Evolutionary conservation across 371 early-diverging fungal species (phyloP).

Genomic region (Syncephalis plumigaleata): DNA sequence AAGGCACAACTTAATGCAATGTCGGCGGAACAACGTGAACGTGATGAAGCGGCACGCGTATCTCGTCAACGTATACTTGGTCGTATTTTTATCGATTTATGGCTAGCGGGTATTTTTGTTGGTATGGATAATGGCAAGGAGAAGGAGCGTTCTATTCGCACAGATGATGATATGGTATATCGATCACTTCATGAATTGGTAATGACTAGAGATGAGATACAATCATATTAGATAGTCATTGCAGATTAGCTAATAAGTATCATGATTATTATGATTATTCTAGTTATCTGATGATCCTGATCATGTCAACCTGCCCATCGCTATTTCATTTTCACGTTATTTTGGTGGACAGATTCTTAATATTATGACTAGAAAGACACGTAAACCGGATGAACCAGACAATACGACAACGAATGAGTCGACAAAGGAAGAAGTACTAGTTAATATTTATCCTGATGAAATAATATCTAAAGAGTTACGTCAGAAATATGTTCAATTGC

Average conservation of each 20-base stretch:
- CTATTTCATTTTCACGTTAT: slow-evolving; percentile 56
- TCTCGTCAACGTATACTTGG: slow-evolving; percentile 46
- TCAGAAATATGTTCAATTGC: slow-evolving; percentile 26
- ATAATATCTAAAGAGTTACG: slow-evolving; percentile 27
- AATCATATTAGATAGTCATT: neutral
- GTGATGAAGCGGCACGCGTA: slow-evolving; percentile 62
- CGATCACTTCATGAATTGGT: slow-evolving; percentile 16
- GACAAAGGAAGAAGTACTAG: slow-evolving; percentile 9
- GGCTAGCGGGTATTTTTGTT: slow-evolving; percentile 61
- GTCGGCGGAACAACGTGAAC: slow-evolving; percentile 62
- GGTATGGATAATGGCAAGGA: slow-evolving; percentile 44
- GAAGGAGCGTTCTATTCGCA: slow-evolving; percentile 7
- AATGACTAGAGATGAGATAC: slow-evolving; percentile 5
- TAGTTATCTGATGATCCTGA: slow-evolving; percentile 22
- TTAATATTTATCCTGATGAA: slow-evolving; percentile 5
- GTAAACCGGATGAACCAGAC: slow-evolving; percentile 20
- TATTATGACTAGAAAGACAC: slow-evolving; percentile 28
- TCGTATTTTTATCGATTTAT: slow-evolving; percentile 65
- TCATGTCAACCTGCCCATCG: slow-evolving; percentile 55
- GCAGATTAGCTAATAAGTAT: neutral
- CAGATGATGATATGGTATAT: slow-evolving; percentile 9
- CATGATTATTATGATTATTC: too few species aligned
- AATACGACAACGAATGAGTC: neutral
- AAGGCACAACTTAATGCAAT: slow-evolving; percentile 28
- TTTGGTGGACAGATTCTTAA: slow-evolving; percentile 34